A percentile compares a stretch with the other conserved stretches of the same genome.
Evolutionary conservation across 805 yeast genomes (phyloP).

Genomic region (Saturnispora serradocipensis): DNA sequence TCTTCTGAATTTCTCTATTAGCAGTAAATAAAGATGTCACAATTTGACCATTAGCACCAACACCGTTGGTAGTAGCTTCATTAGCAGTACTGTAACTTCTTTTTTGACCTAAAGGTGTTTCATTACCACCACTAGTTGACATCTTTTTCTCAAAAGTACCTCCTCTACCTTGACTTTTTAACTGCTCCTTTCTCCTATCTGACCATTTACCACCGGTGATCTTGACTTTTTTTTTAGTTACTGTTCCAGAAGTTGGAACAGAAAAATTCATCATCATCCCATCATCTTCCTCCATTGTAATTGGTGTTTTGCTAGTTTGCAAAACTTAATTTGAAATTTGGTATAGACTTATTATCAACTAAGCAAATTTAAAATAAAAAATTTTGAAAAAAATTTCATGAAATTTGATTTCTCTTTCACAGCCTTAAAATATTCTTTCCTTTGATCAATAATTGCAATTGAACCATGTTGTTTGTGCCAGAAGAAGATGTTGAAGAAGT

Average conservation of each 20-base stretch:
- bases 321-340: not conserved
- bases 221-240: constrained; percentile 24
- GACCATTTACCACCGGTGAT: constrained; percentile 74
- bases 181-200: constrained; percentile 59
- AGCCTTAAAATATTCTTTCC: not conserved
- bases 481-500: constrained; percentile 16
- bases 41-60: constrained; percentile 33
- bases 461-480: constrained; percentile 12
- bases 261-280: constrained; percentile 72
- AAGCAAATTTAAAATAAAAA: not conserved
- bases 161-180: constrained; percentile 38
- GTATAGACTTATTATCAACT: not conserved
- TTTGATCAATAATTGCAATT: not conserved
- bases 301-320: not conserved
- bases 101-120: constrained; percentile 8
- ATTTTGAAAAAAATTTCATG: not conserved
- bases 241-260: constrained; percentile 17
- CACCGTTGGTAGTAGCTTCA: not conserved
- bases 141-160: constrained; percentile 6
- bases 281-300: constrained; percentile 37
- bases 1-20: constrained; percentile 42
- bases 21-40: constrained; percentile 82
- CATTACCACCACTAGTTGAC: constrained; percentile 9
- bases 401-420: not conserved
- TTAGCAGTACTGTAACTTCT: not conserved